Conservation (phyloP, 345 rosid genomes). For the Corymbia maculata region DNA sequence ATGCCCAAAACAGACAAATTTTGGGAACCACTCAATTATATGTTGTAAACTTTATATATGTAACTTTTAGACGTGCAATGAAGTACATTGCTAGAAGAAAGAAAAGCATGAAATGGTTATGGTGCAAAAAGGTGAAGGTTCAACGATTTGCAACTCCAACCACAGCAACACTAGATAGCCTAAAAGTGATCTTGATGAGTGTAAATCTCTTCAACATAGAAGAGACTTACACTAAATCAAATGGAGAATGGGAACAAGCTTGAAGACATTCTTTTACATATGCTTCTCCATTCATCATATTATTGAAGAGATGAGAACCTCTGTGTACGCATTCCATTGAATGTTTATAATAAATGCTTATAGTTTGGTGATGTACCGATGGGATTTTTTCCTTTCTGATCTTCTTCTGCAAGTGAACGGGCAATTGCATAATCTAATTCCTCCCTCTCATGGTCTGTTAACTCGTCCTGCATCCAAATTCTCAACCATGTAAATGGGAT, state of each 20-base stretch:
- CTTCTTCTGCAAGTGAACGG: constrained; percentile 71
- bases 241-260: background rate
- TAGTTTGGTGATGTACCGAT: constrained; percentile 31
- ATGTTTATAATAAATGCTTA: background rate
- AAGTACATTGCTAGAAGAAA: background rate
- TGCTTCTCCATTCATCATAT: background rate
- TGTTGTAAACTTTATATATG: background rate
- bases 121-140: background rate
- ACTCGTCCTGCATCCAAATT: constrained; percentile 44
- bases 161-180: background rate
- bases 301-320: background rate
- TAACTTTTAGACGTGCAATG: background rate
- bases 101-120: background rate
- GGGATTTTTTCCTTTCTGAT: constrained; percentile 56
- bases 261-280: background rate
- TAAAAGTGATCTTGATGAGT: background rate
- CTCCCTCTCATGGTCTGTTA: constrained; percentile 59
- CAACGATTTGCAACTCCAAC: background rate
- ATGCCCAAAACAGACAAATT: background rate
- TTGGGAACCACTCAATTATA: background rate
- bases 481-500: background rate
- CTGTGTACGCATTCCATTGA: background rate
- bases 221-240: background rate
- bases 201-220: background rate
- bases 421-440: constrained; percentile 77